phyloP scores from a whole-genome alignment of 164 flowering plant species.

The Platanus orientalis region DNA sequence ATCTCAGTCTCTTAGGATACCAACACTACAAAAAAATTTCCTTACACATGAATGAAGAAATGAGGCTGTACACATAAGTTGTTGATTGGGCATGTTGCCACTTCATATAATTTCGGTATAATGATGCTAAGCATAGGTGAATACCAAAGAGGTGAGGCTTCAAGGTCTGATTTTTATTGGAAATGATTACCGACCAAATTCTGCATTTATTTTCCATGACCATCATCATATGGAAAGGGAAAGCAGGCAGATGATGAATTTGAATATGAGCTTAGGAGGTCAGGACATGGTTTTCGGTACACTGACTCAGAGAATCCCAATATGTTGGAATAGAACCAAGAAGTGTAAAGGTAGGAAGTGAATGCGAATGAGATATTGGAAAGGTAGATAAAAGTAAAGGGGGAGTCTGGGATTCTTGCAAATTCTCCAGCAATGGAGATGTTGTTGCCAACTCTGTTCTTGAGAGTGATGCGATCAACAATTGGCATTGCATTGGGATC shows the following conservation, averaged over 20 bases:
- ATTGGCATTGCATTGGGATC: slow-evolving; percentile 53
- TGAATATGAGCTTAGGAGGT: slow-evolving; percentile 21
- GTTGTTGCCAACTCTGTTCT: slow-evolving; percentile 45
- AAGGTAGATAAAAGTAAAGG: slow-evolving; percentile 55
- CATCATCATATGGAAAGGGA: slow-evolving; percentile 14
- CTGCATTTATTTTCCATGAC: not conserved
- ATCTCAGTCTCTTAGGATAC: slow-evolving; percentile 7
- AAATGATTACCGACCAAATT: slow-evolving; percentile 15
- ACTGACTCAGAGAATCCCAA: slow-evolving; percentile 40
- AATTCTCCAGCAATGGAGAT: slow-evolving; percentile 47
- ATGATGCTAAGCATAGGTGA: not conserved
- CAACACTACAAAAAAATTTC: slow-evolving; percentile 39
- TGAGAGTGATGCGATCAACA: slow-evolving; percentile 37
- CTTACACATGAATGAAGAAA: slow-evolving; percentile 37
- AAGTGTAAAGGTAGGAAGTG: slow-evolving; percentile 22
- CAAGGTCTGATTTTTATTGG: slow-evolving; percentile 17
- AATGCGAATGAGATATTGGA: slow-evolving; percentile 42
- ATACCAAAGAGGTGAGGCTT: slow-evolving; percentile 3
- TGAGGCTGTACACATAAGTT: slow-evolving; percentile 32
- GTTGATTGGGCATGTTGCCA: slow-evolving; percentile 1
- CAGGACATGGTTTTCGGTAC: slow-evolving; percentile 41
- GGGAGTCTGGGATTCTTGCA: slow-evolving; percentile 44
- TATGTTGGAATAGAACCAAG: slow-evolving; percentile 62
- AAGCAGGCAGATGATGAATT: too few relatives aligned
- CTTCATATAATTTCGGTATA: not conserved